phyloP scores from a whole-genome alignment of 192 early-diverging fungal genomes.

The Gonapodya prolifera region DNA sequence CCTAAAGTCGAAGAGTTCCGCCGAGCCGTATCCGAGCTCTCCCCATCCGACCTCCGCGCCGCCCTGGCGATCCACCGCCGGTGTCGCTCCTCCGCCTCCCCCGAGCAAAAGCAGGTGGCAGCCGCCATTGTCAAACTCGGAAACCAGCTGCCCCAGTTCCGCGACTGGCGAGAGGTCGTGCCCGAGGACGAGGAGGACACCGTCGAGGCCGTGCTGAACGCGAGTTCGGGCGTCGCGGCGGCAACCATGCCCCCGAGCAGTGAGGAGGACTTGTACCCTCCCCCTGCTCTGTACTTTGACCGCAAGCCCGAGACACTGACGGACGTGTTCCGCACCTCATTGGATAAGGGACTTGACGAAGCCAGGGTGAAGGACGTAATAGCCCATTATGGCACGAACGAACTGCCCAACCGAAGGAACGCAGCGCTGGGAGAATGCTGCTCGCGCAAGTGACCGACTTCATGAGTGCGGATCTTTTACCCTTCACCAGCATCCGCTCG shows the following conservation, averaged over 20 bases:
- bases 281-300: constrained; percentile 88
- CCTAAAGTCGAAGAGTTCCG: constrained; percentile 71
- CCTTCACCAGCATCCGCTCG: neutral
- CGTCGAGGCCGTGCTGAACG: constrained; percentile 58
- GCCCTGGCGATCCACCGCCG: constrained; percentile 64
- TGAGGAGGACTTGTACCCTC: no score
- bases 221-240: constrained; percentile 33
- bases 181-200: constrained; percentile 61
- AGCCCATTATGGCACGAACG: constrained; percentile 74
- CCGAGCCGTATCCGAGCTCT: constrained; percentile 58
- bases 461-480: constrained; percentile 44
- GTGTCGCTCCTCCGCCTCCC: constrained; percentile 46
- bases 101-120: constrained; percentile 59
- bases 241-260: constrained; percentile 34
- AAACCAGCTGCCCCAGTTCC: constrained; percentile 58
- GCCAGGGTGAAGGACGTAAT: constrained; percentile 41
- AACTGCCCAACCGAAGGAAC: constrained; percentile 64
- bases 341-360: constrained; percentile 49
- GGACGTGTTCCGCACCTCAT: constrained; percentile 70
- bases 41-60: constrained; percentile 67
- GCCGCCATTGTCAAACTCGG: constrained; percentile 69
- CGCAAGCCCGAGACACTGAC: constrained; percentile 67
- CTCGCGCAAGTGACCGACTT: constrained; percentile 84
- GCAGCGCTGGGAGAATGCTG: constrained; percentile 58
- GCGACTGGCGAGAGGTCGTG: constrained; percentile 88